These are phyloP conservation scores for Thalassiosira exigua DNA, from an alignment of 352 stramenopile genomes.

Conservation along the genomic window DNA sequence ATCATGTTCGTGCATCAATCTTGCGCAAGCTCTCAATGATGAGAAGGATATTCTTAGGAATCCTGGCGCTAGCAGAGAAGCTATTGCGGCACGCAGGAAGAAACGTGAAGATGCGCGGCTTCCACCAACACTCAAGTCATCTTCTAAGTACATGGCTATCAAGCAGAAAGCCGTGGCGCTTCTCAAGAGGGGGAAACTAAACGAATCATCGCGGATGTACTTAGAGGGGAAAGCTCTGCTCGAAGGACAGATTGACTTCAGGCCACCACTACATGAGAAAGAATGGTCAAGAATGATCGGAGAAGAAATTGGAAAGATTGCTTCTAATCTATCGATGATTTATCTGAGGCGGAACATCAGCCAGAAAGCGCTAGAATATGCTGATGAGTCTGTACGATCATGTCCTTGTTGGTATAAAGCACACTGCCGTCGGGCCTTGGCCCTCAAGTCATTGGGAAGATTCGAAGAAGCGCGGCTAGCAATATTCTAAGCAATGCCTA, in stretches of 20 bases:
- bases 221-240: slow-evolving; percentile 21
- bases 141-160: slow-evolving; percentile 11
- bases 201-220: slow-evolving; percentile 3
- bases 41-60: slow-evolving; percentile 16
- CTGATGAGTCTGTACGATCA: slow-evolving; percentile 7
- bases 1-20: background rate
- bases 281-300: slow-evolving; percentile 13
- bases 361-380: slow-evolving; percentile 19
- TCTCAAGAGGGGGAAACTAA: slow-evolving; percentile 4
- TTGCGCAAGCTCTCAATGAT: slow-evolving; percentile 13
- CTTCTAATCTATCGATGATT: slow-evolving; percentile 31
- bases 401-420: background rate
- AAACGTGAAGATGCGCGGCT: background rate
- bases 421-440: slow-evolving; percentile 15
- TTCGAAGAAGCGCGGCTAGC: slow-evolving; percentile 16
- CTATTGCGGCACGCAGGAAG: slow-evolving; percentile 7
- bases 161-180: slow-evolving; percentile 6
- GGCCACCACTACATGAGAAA: background rate
- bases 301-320: slow-evolving; percentile 32
- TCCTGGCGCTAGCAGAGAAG: background rate
- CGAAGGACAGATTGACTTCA: slow-evolving; percentile 1
- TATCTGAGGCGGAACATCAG: slow-evolving; percentile 17
- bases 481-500: slow-evolving; percentile 26
- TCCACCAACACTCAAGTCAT: slow-evolving; percentile 10
- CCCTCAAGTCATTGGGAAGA: slow-evolving; percentile 13